phyloP scores from a whole-genome alignment of 768 basidiomycete species.

The Nidularia sp. region DNA sequence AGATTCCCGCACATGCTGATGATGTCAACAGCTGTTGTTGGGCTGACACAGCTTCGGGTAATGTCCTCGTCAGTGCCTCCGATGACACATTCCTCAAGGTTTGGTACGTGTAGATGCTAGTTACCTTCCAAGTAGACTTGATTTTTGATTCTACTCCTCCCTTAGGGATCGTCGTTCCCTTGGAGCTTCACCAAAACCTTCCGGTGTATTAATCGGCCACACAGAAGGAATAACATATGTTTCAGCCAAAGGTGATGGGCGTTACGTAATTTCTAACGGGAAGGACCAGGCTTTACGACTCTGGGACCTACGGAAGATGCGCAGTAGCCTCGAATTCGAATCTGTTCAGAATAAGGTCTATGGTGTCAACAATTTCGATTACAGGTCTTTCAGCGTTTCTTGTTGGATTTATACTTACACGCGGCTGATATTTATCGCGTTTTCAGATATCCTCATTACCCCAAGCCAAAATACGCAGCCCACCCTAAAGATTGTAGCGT shows the following conservation, averaged over 20 bases:
- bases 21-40: slow-evolving; percentile 97
- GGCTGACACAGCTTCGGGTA: slow-evolving; percentile 90
- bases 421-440: neutral
- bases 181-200: slow-evolving; percentile 64
- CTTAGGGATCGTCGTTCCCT: slow-evolving; percentile 55
- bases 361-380: slow-evolving; percentile 68
- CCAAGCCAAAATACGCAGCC: slow-evolving; percentile 51
- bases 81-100: slow-evolving; percentile 95
- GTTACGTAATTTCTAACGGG: slow-evolving; percentile 92
- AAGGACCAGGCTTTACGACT: slow-evolving; percentile 91
- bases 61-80: slow-evolving; percentile 91
- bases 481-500: slow-evolving; percentile 92
- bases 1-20: slow-evolving; percentile 80
- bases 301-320: slow-evolving; percentile 96
- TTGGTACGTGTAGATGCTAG: slow-evolving; percentile 53
- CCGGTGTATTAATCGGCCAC: slow-evolving; percentile 91
- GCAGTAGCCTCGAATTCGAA: slow-evolving; percentile 66
- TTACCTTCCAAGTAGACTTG: neutral
- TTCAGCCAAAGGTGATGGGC: slow-evolving; percentile 92
- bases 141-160: neutral
- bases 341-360: slow-evolving; percentile 42
- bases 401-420: neutral
- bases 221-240: slow-evolving; percentile 96
- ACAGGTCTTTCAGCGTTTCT: slow-evolving; percentile 50
- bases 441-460: slow-evolving; percentile 60